Evolutionary conservation across 768 basidiomycete species (phyloP).

Genomic region (Kockovaella imperatae): DNA sequence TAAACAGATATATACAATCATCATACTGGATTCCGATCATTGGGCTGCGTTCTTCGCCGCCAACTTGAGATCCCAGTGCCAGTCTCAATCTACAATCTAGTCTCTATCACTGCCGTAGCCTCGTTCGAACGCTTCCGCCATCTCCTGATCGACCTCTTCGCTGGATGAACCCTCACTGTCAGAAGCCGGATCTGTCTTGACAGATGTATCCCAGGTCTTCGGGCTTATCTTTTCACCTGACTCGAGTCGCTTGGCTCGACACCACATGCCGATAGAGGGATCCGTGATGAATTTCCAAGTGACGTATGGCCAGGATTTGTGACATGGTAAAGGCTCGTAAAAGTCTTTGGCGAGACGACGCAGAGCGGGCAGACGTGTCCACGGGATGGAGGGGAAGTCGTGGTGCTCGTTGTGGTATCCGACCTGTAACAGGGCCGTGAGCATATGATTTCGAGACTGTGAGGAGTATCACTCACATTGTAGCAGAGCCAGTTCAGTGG

Average conservation of each 20-base stretch:
- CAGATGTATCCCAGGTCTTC: slow-evolving; percentile 35
- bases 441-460: neutral
- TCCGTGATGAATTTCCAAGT: slow-evolving; percentile 90
- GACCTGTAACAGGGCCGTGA: slow-evolving; percentile 52
- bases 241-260: slow-evolving; percentile 63
- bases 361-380: slow-evolving; percentile 83
- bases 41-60: too few relatives aligned
- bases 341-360: slow-evolving; percentile 79
- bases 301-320: slow-evolving; percentile 91
- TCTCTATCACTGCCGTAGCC: slow-evolving; percentile 33
- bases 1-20: too few relatives aligned
- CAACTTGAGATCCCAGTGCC: too few relatives aligned
- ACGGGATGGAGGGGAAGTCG: slow-evolving; percentile 92
- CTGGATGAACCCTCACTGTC: neutral
- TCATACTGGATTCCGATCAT: too few relatives aligned
- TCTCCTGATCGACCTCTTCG: slow-evolving; percentile 3
- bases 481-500: slow-evolving; percentile 81
- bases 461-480: slow-evolving; percentile 70
- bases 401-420: slow-evolving; percentile 99
- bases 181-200: neutral
- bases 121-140: slow-evolving; percentile 28
- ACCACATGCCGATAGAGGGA: slow-evolving; percentile 76
- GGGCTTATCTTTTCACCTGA: slow-evolving; percentile 34
- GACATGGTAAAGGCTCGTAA: slow-evolving; percentile 78
- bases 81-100: slow-evolving; percentile 1